Conservation (phyloP, 768 basidiomycete species). For the Rickenella mellea region DNA sequence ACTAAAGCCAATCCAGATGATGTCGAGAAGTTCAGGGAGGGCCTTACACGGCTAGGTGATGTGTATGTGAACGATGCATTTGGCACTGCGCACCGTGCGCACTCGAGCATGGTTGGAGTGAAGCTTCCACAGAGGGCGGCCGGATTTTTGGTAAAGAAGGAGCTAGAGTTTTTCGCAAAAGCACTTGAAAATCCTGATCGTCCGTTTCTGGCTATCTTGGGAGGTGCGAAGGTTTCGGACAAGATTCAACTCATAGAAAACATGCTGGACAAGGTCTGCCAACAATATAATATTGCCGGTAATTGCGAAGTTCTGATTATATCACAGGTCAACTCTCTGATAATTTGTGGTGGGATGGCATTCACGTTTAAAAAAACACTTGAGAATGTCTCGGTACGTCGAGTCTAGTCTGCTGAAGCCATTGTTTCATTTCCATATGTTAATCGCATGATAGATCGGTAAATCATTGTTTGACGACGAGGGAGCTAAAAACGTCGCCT, state of each 20-base stretch:
- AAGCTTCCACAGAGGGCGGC: conserved; percentile 87
- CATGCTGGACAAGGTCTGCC: conserved; percentile 87
- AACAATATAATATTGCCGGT: neutral
- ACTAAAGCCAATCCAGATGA: conserved; percentile 81
- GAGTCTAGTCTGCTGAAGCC: neutral
- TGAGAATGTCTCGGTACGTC: conserved; percentile 58
- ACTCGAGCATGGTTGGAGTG: conserved; percentile 98
- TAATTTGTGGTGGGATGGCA: conserved; percentile 97
- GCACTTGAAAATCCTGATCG: conserved; percentile 89
- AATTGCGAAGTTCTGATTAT: conserved; percentile 3
- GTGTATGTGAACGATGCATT: conserved; percentile 99
- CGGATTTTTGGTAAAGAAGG: conserved; percentile 97
- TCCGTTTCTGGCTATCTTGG: conserved; percentile 96
- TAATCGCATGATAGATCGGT: conserved; percentile 58
- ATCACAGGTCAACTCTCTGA: conserved; percentile 79
- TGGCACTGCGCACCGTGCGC: conserved; percentile 95
- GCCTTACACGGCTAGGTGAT: conserved; percentile 86
- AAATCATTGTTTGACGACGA: conserved; percentile 87
- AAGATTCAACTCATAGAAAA: conserved; percentile 99
- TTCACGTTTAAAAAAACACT: conserved; percentile 98
- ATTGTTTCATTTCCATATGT: conserved; percentile 4
- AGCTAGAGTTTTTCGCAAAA: conserved; percentile 97
- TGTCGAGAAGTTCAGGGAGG: conserved; percentile 77
- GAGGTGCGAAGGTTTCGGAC: conserved; percentile 97
- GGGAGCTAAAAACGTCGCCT: conserved; percentile 78